phyloP scores from a whole-genome alignment of 208 protist genomes.

The Polymyxa betae region DNA sequence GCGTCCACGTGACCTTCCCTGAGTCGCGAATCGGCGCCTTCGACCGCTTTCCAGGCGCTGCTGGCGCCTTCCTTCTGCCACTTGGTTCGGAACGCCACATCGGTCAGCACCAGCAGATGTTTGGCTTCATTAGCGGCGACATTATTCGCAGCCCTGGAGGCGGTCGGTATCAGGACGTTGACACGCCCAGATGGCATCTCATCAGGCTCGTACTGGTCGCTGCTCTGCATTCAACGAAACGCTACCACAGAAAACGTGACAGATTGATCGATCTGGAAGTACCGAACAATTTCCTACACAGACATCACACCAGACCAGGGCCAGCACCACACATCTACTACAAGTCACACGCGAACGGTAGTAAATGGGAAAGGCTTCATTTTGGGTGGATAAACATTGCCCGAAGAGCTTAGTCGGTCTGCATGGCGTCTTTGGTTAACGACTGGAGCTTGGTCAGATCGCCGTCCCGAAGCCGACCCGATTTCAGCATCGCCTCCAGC shows the following conservation, averaged over 20 bases:
- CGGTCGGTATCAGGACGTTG: not conserved
- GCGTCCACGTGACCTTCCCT: not conserved
- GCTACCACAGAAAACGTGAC: too few species aligned
- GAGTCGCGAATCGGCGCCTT: not conserved
- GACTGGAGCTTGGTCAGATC: not conserved
- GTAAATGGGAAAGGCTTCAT: too few species aligned
- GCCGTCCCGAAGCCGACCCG: not conserved
- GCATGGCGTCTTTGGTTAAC: not conserved
- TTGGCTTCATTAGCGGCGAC: not conserved
- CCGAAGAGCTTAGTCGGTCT: constrained; percentile 14
- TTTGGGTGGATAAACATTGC: too few species aligned
- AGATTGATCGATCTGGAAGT: too few species aligned
- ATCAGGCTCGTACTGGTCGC: too few species aligned
- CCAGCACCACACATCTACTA: too few species aligned
- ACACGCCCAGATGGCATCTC: too few species aligned
- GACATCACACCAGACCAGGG: too few species aligned
- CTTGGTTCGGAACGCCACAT: constrained; percentile 45
- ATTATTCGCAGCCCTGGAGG: not conserved
- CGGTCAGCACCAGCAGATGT: not conserved
- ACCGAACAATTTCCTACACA: too few species aligned
- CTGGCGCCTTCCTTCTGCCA: not conserved
- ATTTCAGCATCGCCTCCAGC: constrained; percentile 3
- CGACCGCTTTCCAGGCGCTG: not conserved
- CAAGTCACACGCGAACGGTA: too few species aligned
- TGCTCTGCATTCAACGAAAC: too few species aligned